Base-by-base conservation (phyloP, 148 eudicot genomes). In the Chenopodium berlandieri region DNA sequence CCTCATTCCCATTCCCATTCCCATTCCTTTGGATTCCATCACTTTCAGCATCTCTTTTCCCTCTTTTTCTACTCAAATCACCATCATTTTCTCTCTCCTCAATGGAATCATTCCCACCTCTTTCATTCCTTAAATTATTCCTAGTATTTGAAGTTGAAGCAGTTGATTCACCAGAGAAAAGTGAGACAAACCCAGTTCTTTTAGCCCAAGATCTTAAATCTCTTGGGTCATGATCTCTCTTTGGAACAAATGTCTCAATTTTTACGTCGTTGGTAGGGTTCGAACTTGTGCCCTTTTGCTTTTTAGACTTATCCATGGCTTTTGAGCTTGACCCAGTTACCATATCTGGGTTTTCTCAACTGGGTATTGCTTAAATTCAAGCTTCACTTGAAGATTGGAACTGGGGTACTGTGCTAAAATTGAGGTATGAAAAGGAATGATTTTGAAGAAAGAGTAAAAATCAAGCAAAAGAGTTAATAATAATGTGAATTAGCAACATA, bases 151-250 rank as follows among this genome's bases (percentile, higher is more conserved):
- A 86, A 84, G 87, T 85, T 48, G 78, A 82, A 66, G 75, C 71
- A 8, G 79, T 77, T 71, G 89, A 80, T 82, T 95, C 97, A 50
- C 90, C 91, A 52, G 98, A 93, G 50, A 93, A 88, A 44, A 83
- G 80, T 27, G 98, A 95, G 60, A 94, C 97, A 84, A 95, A 95
- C 64, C 98, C 98, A 75, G 98, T 95, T 80, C 90, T 90, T 83
- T 95, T 95, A 34, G 98, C 98, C 98, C 98, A 93, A 89, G 97
- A 91, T 87, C 83, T 89, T 85, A 95, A 89, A 85, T 93, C 97
- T 81, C 78, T 92, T 19, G 98, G 97, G 80, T 91, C 91, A 84
- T 93, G 91, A 63, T 92, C 91, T 81, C 81, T 88, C 75, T 82
- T 84, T 34, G 97, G 90, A 77, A 87, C 85, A 88, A 93, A 95